Evolutionary conservation across 768 basidiomycete species (phyloP).

Genomic region (Boletus barrowsii): DNA sequence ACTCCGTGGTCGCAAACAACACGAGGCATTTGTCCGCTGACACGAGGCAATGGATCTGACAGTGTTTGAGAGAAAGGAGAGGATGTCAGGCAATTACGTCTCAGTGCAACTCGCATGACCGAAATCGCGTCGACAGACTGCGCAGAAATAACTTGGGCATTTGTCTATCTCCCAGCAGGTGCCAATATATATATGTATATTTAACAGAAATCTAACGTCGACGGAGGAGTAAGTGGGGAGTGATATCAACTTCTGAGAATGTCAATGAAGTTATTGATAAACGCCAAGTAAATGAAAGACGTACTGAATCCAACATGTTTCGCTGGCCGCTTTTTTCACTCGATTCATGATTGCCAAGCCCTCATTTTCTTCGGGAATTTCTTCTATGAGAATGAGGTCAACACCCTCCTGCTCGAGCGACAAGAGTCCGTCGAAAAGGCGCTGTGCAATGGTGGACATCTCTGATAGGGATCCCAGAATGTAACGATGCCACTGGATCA

Average conservation of each 20-base stretch:
- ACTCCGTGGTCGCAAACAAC: neutral
- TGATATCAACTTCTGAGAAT: neutral
- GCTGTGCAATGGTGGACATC: constrained; percentile 68
- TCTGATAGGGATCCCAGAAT: constrained; percentile 49
- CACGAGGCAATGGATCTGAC: constrained; percentile 11
- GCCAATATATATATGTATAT: neutral
- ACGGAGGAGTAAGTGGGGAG: neutral
- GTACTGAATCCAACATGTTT: constrained; percentile 34
- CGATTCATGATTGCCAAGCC: constrained; percentile 96
- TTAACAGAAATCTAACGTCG: neutral
- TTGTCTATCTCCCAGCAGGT: neutral
- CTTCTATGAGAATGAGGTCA: constrained; percentile 83
- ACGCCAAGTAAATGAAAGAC: neutral
- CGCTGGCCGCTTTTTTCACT: constrained; percentile 82
- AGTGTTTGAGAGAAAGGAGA: neutral
- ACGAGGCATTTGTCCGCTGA: neutral
- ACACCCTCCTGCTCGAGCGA: constrained; percentile 75
- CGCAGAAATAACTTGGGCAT: neutral
- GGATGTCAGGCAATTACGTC: neutral
- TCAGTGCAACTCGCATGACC: neutral
- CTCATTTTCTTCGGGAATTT: constrained; percentile 72
- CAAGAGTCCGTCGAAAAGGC: constrained; percentile 84
- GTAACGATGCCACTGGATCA: constrained; percentile 57
- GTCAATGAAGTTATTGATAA: neutral
- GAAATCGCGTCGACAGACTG: neutral